Percentiles rank a stretch among this genome's conserved stretches.
Evolutionary conservation across 108 stramenopile species (phyloP).

Genomic region (Pelagomonas calceolata): DNA sequence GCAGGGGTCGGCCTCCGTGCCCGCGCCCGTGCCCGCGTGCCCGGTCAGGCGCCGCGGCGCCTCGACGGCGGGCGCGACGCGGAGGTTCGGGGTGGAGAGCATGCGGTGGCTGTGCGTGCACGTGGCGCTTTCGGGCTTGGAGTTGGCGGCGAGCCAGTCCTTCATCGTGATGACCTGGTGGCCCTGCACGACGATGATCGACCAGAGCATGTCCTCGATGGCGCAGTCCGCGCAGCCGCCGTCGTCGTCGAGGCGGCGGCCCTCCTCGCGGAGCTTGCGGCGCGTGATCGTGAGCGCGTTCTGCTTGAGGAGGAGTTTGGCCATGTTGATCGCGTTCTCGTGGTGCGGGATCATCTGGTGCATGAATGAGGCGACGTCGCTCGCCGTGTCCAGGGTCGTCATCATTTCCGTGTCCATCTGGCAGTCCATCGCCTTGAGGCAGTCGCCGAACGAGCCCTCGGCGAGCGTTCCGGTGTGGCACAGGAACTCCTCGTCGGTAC

Average conservation of each 20-base stretch:
- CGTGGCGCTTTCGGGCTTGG: too few species aligned
- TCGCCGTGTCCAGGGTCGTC: slow-evolving; percentile 8
- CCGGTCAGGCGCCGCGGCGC: too few species aligned
- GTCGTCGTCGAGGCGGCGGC: slow-evolving; percentile 13
- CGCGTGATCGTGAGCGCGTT: too few species aligned
- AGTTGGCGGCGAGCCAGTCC: slow-evolving; percentile 17
- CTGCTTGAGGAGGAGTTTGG: slow-evolving; percentile 53
- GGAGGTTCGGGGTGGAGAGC: too few species aligned
- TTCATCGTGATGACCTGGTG: slow-evolving; percentile 31
- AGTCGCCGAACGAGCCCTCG: slow-evolving; percentile 23
- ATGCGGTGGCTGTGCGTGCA: too few species aligned
- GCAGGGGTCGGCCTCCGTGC: too few species aligned
- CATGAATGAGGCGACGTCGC: slow-evolving; percentile 29
- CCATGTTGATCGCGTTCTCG: slow-evolving; percentile 85
- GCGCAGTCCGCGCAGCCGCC: slow-evolving; percentile 8
- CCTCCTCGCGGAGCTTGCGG: too few species aligned
- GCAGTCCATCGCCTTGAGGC: slow-evolving; percentile 37
- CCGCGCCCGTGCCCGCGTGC: too few species aligned
- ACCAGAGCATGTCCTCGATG: slow-evolving; percentile 15
- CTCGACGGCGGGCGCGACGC: too few species aligned
- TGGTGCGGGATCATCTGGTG: slow-evolving; percentile 89
- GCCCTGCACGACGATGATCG: slow-evolving; percentile 27
- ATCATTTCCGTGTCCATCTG: slow-evolving; percentile 37
- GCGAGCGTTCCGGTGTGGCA: too few species aligned
- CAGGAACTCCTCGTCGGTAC: too few species aligned